Evolutionary conservation across 768 basidiomycete genomes (phyloP), one percentile per base, ranked within the genome.

Genomic region (Chiua virens): DNA sequence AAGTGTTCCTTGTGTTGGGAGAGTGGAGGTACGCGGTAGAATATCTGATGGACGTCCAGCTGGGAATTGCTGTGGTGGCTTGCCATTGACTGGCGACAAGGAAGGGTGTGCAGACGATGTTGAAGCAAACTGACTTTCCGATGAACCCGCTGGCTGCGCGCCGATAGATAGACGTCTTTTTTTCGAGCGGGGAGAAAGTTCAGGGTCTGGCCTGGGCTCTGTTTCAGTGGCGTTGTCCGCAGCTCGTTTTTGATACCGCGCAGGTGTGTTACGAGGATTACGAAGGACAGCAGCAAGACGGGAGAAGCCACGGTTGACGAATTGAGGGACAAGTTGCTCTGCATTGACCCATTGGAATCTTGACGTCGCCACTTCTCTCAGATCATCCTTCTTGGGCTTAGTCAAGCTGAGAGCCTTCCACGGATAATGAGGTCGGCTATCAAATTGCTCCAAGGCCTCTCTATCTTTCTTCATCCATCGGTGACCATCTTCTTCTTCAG

Each of bases 281-380:
- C 57, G 60, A 34, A 62, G 39, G 9, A 22, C 45, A 18, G 59
- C 54, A 17, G 59, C 48, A 20, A 60, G 22, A 39, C 58, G 64
- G 9, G 54, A 44, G 22, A 64, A 49, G 17, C 57, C 54, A 44
- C 69, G 57, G 32, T 53, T 60, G 47, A 64, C 38, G 34, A 58
- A 66, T 37, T 59, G 55, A 14, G 64, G 64, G 21, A 54, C 52
- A 17, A 67, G 57, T 20, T 68, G 67, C 5, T 69, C 66, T 4
- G 62, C 62, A n/a, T 70, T 65, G 4, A 70, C 54, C 53, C 63
- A 65, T 41, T 59, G 67, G n/a, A 69, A 69, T 22, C 66, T 53
- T 13, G 54, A 47, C 13, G 56, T 58, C 2, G 63, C 69, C 3
- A 63, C 67, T 25, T 64, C 59, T 28, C 46, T 59, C 18, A 69